Evolutionary conservation across 495 filamentous ascomycete species (phyloP), one percentile per base, ranked within the genome.

Genomic region (Aspergillus bridgeri): DNA sequence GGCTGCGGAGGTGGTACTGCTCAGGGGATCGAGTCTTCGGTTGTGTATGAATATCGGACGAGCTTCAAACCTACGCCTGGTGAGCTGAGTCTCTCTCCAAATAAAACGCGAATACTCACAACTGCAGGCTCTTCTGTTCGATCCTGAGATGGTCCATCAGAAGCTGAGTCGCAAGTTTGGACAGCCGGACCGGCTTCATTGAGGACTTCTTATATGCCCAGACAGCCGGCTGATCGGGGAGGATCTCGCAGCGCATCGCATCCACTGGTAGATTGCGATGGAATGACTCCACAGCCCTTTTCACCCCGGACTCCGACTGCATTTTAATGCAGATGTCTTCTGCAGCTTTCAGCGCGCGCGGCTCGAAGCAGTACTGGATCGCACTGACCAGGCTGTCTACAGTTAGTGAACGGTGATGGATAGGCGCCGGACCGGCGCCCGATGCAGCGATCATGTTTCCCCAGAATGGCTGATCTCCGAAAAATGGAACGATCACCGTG

Each of bases 381-480:
- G 86, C 90, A 9, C 86, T 82, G 15, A 83, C 85, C 3, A 90
- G 74, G 23, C 78, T 82, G 33, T 89, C 81, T 1, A 76, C 77
- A 3, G 76, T 87, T 0, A 94, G 70, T 2, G 77, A 73, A 64
- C 89, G 90, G 69, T 91, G 87, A 0, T 87, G 88, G n/a, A 92
- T 82, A 2, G 89, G 85, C 24, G 79, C 70, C 1, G 88, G 82
- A 1, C 90, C 90, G 15, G 89, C 89, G 3, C 82, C 81, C 2
- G 84, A 79, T 20, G 75, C 76, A 0, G 80, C 80, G 3, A 92
- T 78, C 83, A 91, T 91, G 5, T 78, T 69, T 9, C 89, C 90
- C 91, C 91, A 96, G 69, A 94, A 94, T 17, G 83, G 79, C 70
- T 96, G 90, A 63, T 89, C 86, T 42, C 84, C 84, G 61, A 88